A percentile compares a stretch with the other conserved stretches of the same genome.
Conservation (phyloP, 2,329 filamentous ascomycete genomes). For the Alternaria angustiovoidea region DNA sequence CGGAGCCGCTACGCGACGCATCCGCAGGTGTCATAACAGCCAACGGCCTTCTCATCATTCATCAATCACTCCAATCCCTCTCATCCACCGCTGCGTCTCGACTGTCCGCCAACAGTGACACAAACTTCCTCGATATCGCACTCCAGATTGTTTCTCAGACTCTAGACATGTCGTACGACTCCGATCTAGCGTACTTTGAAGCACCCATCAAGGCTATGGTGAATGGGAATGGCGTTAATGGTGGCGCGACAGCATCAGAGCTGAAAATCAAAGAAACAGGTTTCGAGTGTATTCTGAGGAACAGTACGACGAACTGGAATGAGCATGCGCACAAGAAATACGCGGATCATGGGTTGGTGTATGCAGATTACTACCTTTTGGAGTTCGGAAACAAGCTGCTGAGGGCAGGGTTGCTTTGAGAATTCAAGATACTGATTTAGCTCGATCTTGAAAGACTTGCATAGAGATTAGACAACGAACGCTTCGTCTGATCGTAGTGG, state of each 20-base stretch:
- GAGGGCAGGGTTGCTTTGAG: conserved; percentile 39
- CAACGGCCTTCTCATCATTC: conserved; percentile 53
- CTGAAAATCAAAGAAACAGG: conserved; percentile 37
- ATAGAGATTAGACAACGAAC: too few relatives aligned
- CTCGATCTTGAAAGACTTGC: too few relatives aligned
- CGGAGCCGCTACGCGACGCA: conserved; percentile 47
- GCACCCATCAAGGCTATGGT: conserved; percentile 10
- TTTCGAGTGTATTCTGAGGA: conserved; percentile 57
- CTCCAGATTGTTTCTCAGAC: conserved; percentile 37
- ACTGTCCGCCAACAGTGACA: conserved; percentile 2
- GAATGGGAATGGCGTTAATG: conserved; percentile 20
- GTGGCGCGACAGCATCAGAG: conserved; percentile 3
- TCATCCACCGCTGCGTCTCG: background rate
- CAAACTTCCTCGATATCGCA: conserved; percentile 26
- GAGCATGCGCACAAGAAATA: conserved; percentile 56
- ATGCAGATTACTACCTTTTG: conserved; percentile 60
- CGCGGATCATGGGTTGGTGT: conserved; percentile 59
- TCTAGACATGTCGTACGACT: conserved; percentile 43
- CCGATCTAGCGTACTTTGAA: conserved; percentile 36
- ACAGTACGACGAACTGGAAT: conserved; percentile 59
- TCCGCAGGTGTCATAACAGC: conserved; percentile 54
- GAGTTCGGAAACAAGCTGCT: conserved; percentile 59
- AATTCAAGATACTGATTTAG: background rate
- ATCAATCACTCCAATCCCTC: conserved; percentile 43
- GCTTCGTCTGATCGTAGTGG: too few relatives aligned